Evolutionary conservation across 257 asterid species (phyloP).

Genomic region (Solanum ahanhuiri): DNA sequence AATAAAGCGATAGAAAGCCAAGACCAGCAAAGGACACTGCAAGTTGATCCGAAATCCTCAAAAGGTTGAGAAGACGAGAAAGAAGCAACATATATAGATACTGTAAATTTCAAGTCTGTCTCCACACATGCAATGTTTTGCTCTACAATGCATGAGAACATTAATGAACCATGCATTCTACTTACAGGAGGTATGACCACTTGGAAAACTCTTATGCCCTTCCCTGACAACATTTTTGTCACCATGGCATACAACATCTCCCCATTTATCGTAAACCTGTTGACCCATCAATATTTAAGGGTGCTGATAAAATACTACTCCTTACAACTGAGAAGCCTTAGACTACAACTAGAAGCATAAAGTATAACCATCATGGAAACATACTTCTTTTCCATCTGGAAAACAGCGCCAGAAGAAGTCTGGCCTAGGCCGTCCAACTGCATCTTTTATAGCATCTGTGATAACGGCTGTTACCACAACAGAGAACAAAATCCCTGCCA

Average conservation of each 20-base stretch:
- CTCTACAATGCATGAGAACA: neutral
- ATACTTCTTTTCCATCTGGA: slow-evolving; percentile 82
- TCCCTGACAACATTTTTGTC: slow-evolving; percentile 29
- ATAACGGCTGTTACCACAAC: slow-evolving; percentile 54
- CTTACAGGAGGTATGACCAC: slow-evolving; percentile 94
- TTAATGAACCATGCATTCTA: neutral
- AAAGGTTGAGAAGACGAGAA: neutral
- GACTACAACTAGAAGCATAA: neutral
- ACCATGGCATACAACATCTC: slow-evolving; percentile 78
- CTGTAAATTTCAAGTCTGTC: neutral
- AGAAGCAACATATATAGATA: neutral
- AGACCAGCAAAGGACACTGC: slow-evolving; percentile 79
- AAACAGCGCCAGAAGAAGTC: slow-evolving; percentile 94
- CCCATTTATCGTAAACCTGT: slow-evolving; percentile 63
- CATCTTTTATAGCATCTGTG: slow-evolving; percentile 59
- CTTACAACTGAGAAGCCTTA: neutral
- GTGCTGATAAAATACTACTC: neutral
- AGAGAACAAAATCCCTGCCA: slow-evolving; percentile 57
- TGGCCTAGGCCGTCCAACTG: slow-evolving; percentile 94
- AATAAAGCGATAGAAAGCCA: slow-evolving; percentile 63
- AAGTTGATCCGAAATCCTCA: neutral
- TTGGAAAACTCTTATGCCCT: slow-evolving; percentile 81
- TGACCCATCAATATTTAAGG: slow-evolving; percentile 4
- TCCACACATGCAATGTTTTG: neutral
- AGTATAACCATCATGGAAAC: slow-evolving; percentile 12